phyloP scores from a whole-genome alignment of 192 early-diverging fungal genomes.

The Neocallimastix lanati region DNA sequence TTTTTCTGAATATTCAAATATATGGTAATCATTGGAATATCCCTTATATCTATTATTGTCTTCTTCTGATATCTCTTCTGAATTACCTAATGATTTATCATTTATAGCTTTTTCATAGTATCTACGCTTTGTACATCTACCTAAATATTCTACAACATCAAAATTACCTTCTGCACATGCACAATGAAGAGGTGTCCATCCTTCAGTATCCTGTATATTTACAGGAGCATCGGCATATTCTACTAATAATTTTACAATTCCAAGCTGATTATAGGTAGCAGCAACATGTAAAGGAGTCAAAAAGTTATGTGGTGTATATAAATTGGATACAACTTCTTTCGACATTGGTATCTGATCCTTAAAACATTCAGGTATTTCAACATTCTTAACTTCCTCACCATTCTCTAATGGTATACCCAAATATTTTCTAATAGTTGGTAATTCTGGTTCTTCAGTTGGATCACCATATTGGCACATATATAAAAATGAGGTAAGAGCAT shows the following conservation, averaged over 20 bases:
- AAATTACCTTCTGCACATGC: conserved; percentile 45
- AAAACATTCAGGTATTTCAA: background rate
- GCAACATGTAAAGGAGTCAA: background rate
- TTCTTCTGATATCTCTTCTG: background rate
- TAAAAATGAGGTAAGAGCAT: conserved; percentile 12
- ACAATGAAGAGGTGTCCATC: conserved; percentile 52
- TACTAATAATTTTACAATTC: conserved; percentile 13
- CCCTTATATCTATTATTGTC: background rate
- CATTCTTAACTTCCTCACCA: background rate
- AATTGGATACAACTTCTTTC: background rate
- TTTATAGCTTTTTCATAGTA: background rate
- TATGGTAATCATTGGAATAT: background rate
- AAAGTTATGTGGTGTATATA: background rate
- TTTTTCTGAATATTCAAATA: background rate
- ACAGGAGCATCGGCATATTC: conserved; percentile 8
- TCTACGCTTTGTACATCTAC: background rate
- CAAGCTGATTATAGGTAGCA: background rate
- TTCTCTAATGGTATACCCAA: background rate
- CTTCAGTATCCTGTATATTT: conserved; percentile 23
- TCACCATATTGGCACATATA: conserved; percentile 15
- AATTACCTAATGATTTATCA: background rate
- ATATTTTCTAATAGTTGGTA: conserved; percentile 2
- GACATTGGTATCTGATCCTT: background rate
- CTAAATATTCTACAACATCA: conserved; percentile 13
- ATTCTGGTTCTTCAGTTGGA: conserved; percentile 1